Percentiles rank a stretch among this genome's conserved stretches.
phyloP scores from a whole-genome alignment of 768 basidiomycete species.

The Pluteus cervinus region DNA sequence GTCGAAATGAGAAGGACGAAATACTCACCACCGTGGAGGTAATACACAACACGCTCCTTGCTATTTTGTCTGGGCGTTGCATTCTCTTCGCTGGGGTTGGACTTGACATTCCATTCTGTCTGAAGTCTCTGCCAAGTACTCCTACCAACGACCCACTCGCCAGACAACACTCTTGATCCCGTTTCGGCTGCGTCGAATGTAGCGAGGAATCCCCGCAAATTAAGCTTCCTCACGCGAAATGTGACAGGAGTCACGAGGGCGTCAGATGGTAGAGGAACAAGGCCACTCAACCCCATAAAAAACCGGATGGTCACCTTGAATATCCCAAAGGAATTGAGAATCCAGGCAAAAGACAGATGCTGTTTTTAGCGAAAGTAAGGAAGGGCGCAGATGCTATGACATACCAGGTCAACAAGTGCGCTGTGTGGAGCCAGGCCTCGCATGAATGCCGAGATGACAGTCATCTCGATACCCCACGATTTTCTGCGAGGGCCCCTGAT shows the following conservation, averaged over 20 bases:
- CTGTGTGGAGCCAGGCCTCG: conserved; percentile 79
- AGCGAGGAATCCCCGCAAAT: conserved; percentile 74
- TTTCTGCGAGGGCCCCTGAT: conserved; percentile 84
- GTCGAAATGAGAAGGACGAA: not conserved
- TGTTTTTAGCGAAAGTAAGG: conserved; percentile 2
- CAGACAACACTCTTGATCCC: conserved; percentile 76
- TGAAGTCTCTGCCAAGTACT: conserved; percentile 86
- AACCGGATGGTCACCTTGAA: conserved; percentile 45
- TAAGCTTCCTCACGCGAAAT: conserved; percentile 70
- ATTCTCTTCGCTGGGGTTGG: conserved; percentile 27
- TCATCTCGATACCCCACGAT: conserved; percentile 95
- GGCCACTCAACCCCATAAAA: conserved; percentile 73
- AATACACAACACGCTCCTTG: conserved; percentile 85
- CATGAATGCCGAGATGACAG: conserved; percentile 79
- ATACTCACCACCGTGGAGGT: conserved; percentile 81
- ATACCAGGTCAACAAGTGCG: conserved; percentile 78
- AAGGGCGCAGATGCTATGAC: too few relatives aligned
- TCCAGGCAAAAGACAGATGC: too few relatives aligned
- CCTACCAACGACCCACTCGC: conserved; percentile 97
- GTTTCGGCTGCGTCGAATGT: conserved; percentile 70
- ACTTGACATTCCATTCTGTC: conserved; percentile 72
- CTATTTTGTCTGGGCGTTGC: conserved; percentile 23
- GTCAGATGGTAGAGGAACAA: conserved; percentile 85
- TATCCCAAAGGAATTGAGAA: too few relatives aligned
- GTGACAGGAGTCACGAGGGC: conserved; percentile 94